Evolutionary conservation across 129 eudicot genomes (phyloP), one percentile per base, ranked within the genome.

Genomic region (Escallonia rubra): DNA sequence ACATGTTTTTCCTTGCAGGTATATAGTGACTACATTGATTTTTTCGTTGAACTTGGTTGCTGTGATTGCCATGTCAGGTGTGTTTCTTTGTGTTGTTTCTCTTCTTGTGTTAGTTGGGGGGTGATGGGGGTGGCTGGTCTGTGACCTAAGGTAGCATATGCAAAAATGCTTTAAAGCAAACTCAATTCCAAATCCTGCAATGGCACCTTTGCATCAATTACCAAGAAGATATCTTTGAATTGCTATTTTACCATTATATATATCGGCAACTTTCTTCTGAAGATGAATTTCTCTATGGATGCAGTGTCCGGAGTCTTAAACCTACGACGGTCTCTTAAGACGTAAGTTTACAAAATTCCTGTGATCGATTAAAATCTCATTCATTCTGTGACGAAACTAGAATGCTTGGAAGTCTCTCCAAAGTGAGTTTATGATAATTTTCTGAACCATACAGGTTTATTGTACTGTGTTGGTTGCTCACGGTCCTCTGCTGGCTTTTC

Each of bases 401-500:
- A 23, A 23, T 23, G 34, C 34, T 23, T 23, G 34, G 50, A 46
- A 46, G 50, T 5, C 50, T 9, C 10, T 46, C 10, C 10, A 46
- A 5, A 9, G 10, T 2, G 50, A 9, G 6, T 46, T 46, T 46
- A 2, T 1, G 8, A 46, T 46, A 46, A 5, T 47, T 47, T 54
- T 43, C 61, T 75, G 38, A 66, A 46, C 34, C 34, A 43, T 65
- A 71, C 87, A 91, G 98, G 67, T 68, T 91, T 6, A 71, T 88
- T 38, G 69, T 63, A 47, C 15, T 88, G 41, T 88, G 95, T 70
- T 88, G 96, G 98, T 66, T 86, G 43, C 81, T 91, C 54, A 86
- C 87, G 1, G 75, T 72, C 65, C 60, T 85, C 41, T 83, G 95
- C 71, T 88, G 97, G 97, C 51, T 91, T 72, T 70, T 88, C 76